Conservation (phyloP, 306 rosid genomes). For the Hylodesmum podocarpum region DNA sequence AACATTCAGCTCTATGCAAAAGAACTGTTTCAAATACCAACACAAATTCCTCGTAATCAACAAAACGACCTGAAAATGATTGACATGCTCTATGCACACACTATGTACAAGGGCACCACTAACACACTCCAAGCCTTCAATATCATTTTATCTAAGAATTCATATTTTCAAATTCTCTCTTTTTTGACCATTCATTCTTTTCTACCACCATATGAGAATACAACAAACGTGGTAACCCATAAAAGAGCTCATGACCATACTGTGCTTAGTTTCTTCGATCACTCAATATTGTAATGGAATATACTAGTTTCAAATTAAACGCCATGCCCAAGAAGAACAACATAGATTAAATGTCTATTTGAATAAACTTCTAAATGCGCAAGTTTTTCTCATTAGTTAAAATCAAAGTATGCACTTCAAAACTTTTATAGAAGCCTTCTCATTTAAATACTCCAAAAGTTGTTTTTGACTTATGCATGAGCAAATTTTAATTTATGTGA, state of each 20-base stretch:
- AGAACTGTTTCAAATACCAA: not conserved
- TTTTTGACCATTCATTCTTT: not conserved
- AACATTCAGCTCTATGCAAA: conserved; percentile 4
- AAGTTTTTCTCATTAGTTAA: no score
- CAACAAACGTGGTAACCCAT: not conserved
- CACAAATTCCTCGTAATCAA: not conserved
- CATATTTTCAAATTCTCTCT: not conserved
- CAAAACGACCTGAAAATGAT: not conserved
- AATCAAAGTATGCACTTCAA: no score
- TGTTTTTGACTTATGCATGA: no score
- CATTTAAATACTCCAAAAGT: no score
- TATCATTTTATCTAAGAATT: not conserved
- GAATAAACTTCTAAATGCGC: no score
- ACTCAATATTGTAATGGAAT: not conserved
- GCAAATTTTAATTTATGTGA: no score
- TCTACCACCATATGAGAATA: not conserved
- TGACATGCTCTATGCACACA: not conserved
- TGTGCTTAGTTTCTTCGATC: not conserved
- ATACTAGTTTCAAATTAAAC: not conserved
- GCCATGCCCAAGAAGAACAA: not conserved
- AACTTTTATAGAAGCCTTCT: no score
- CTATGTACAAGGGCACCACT: not conserved
- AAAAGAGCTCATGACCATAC: not conserved
- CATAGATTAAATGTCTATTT: no score
- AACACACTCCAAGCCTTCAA: not conserved